phyloP scores from a whole-genome alignment of 352 stramenopile genomes.

The Pythium guiyangense region DNA sequence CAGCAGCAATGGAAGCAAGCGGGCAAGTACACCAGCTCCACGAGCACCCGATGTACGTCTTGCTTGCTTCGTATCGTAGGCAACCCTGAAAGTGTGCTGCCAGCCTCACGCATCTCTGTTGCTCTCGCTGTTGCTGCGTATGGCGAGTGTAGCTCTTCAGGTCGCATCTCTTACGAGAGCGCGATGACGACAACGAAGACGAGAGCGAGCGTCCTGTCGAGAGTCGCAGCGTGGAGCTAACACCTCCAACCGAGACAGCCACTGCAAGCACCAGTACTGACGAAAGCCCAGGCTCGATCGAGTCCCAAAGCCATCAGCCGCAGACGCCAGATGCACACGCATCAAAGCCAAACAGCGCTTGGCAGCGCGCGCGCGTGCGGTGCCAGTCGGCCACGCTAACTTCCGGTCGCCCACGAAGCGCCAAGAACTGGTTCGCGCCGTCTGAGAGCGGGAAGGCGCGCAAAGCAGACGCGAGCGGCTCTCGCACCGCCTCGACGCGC shows the following conservation, averaged over 20 bases:
- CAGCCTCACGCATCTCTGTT: too few relatives aligned
- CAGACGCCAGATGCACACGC: background rate
- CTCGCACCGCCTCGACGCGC: too few relatives aligned
- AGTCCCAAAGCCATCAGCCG: background rate
- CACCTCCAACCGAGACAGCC: background rate
- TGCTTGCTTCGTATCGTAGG: too few relatives aligned
- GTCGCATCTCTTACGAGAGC: constrained; percentile 5
- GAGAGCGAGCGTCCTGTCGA: background rate
- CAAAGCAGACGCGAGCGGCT: background rate
- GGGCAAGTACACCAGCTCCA: background rate
- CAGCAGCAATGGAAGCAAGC: background rate
- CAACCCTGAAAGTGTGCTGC: too few relatives aligned
- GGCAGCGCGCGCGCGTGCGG: constrained; percentile 1
- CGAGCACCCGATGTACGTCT: background rate
- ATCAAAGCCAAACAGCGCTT: background rate
- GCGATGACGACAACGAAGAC: background rate
- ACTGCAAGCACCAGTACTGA: background rate
- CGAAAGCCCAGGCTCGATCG: background rate
- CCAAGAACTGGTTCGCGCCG: constrained; percentile 12
- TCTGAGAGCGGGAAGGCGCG: background rate
- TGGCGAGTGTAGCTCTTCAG: background rate
- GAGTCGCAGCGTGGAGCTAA: background rate
- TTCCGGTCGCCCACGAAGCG: background rate
- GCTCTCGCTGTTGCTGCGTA: too few relatives aligned
- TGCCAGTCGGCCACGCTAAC: constrained; percentile 4